Base-by-base conservation (phyloP, 371 early-diverging fungal genomes). In the Mortierella sp. region DNA sequence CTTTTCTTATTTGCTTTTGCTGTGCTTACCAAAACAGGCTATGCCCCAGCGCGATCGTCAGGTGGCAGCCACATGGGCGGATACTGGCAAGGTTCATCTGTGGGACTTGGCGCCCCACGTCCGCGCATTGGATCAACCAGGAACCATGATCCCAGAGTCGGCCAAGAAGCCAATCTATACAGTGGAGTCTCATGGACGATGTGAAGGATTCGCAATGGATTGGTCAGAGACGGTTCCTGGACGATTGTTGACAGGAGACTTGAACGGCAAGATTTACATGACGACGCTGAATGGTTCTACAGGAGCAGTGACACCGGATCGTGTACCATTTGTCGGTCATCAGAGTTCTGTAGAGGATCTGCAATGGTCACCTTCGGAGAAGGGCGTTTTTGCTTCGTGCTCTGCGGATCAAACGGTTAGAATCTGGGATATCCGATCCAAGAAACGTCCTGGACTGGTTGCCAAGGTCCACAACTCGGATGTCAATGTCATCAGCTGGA, bases 401-500 rank as follows among this genome's bases (percentile, higher is more conserved):
- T 94, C 95, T 0, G 87, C 93, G 5, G 97, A 97, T 82, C 86
- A 92, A 67, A 94, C 96, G 0, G 89, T 98, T 60, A 88, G 92
- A 62, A 92, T 98, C 63, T 98, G 98, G 97, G 98, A 98, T 82
- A 88, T 90, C 10, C 88, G 98, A 40, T 85, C 83, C 56, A 89
- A 90, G 80, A 89, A 89, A 67, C 83, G 87, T 49, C 81, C 87
- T 2, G 92, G 92, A 24, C 85, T 98, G n/a, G 83, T 85, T 13
- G 89, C 91, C 19, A 86, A 86, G 53, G 97, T 95, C 27, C 95
- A 95, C 69, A 85, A 87, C 59, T 82, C 88, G 19, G 98, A 98
- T 69, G 90, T 98, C 55, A 98, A 98, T 71, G 98, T 98, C 19
- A 96, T 98, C 58, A 87, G 90, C 44, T 98, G 98, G 98, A 97